These are phyloP conservation scores for Coemansia sp. DNA, from an alignment of 192 early-diverging fungal species.

Conservation along the genomic window DNA sequence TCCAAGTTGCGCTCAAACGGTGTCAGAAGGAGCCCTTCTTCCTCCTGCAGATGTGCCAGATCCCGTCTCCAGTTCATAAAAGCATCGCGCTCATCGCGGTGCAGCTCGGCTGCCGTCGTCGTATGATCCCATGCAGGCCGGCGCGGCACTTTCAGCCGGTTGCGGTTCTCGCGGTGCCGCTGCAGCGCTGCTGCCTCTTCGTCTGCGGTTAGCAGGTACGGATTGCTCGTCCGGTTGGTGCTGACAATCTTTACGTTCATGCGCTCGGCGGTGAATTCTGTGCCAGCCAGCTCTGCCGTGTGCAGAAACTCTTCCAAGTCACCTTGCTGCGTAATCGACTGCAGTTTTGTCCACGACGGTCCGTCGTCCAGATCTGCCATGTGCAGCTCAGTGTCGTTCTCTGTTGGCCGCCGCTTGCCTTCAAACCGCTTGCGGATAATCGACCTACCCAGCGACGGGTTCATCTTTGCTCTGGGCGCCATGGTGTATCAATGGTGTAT, in stretches of 20 bases:
- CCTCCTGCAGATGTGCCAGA: slow-evolving; percentile 85
- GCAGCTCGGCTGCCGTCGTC: slow-evolving; percentile 80
- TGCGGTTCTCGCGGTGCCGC: slow-evolving; percentile 75
- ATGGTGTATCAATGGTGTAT: slow-evolving; percentile 6
- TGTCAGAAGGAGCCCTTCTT: slow-evolving; percentile 89
- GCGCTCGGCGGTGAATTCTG: slow-evolving; percentile 79
- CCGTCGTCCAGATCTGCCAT: slow-evolving; percentile 84
- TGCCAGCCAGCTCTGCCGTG: slow-evolving; percentile 92
- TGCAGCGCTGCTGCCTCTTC: slow-evolving; percentile 76
- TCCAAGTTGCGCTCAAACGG: slow-evolving; percentile 99
- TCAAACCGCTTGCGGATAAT: slow-evolving; percentile 53
- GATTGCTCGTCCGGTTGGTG: slow-evolving; percentile 66
- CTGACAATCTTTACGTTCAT: slow-evolving; percentile 81
- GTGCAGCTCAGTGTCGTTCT: slow-evolving; percentile 61
- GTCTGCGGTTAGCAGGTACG: slow-evolving; percentile 75
- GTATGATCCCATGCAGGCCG: slow-evolving; percentile 83
- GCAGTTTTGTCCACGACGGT: slow-evolving; percentile 80
- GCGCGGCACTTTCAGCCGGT: slow-evolving; percentile 80
- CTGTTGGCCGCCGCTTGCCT: slow-evolving; percentile 53
- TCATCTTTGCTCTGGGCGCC: slow-evolving; percentile 38
- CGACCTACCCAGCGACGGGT: slow-evolving; percentile 45
- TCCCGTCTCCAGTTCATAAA: slow-evolving; percentile 93
- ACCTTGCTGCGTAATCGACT: slow-evolving; percentile 94
- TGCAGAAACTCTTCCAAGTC: slow-evolving; percentile 95
- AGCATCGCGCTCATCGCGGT: slow-evolving; percentile 75